Base-by-base conservation (phyloP, 2,329 filamentous ascomycete genomes). In the Fusarium humuli region DNA sequence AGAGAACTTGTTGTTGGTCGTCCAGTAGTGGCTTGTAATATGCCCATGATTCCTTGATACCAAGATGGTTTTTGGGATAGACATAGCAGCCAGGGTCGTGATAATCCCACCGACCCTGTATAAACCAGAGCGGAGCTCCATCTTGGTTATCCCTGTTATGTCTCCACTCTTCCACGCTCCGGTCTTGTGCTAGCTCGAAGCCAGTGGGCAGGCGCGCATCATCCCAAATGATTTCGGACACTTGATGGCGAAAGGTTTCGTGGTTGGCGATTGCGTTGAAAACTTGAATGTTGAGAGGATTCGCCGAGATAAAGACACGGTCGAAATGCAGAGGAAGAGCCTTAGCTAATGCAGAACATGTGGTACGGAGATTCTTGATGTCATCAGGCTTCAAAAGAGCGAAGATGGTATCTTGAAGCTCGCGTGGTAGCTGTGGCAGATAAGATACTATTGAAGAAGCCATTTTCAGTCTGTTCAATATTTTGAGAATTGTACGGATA, bases 161-260 rank as follows among this genome's bases (percentile, higher is more conserved):
- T 25, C 12, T 7, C 13, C 1, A 9, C 3, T 56, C 11, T 29
- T 27, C 7, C n/a, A 5, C 30, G 3, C 22, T 30, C 5, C 13
- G 6, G 3, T 7, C 16, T 8, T 50, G 6, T n/a, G 18, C 29
- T 3, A 11, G 2, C 6, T 59, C 37, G 7, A 16, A 23, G 3
- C 56, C 56, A 16, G 5, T 8, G 11, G 4, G 18, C 9, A 59
- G 9, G n/a, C 37, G 37, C 16, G 49, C 37, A 6, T 59, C 49
- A 8, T 59, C 56, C 56, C 49, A 56, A 13, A 56, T 29, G 3
- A 59, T 23, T 30, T 59, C 49, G 6, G n/a, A 4, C 2, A 56
- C 49, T 10, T 45, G 29, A 4, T 59, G 49, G 6, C 49, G 56
- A 22, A 6, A 45, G 0, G 1, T 8, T 1, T 59, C 29, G 9